These are phyloP conservation scores for Cladosporium sp. DNA, from an alignment of 2,329 filamentous ascomycete genomes.

Conservation along the genomic window DNA sequence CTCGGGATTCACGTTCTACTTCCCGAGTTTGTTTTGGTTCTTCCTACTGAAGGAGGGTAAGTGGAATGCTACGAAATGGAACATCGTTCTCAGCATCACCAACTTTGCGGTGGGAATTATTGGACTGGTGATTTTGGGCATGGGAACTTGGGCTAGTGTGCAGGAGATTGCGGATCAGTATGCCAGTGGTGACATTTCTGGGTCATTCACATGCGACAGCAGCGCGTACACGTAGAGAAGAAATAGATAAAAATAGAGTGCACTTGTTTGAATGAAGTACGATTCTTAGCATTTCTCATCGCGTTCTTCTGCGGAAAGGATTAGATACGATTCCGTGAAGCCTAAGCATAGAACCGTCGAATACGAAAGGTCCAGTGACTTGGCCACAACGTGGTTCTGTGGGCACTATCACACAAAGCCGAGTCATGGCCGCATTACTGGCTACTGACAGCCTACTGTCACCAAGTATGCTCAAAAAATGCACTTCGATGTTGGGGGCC, in stretches of 20 bases:
- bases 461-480: too few relatives aligned
- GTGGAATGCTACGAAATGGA: constrained; percentile 50
- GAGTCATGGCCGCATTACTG: too few relatives aligned
- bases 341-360: too few relatives aligned
- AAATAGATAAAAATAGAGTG: background rate
- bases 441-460: too few relatives aligned
- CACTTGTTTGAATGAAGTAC: background rate
- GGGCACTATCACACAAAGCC: too few relatives aligned
- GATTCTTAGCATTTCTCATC: background rate
- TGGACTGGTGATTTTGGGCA: constrained; percentile 36
- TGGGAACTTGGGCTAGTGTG: constrained; percentile 49
- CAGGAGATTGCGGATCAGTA: constrained; percentile 49
- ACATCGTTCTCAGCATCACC: constrained; percentile 47
- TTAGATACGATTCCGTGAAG: too few relatives aligned
- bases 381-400: too few relatives aligned
- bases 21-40: constrained; percentile 43
- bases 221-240: constrained; percentile 33
- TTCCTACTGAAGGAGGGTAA: constrained; percentile 51
- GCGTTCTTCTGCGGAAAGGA: too few relatives aligned
- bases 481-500: too few relatives aligned
- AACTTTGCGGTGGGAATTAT: constrained; percentile 47
- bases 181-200: constrained; percentile 40
- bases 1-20: constrained; percentile 61
- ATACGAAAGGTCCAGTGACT: too few relatives aligned
- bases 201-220: constrained; percentile 45